Percentiles rank a stretch among this genome's conserved stretches.
Conservation (phyloP, 2,329 filamentous ascomycete species). For the Fusarium circinatum region DNA sequence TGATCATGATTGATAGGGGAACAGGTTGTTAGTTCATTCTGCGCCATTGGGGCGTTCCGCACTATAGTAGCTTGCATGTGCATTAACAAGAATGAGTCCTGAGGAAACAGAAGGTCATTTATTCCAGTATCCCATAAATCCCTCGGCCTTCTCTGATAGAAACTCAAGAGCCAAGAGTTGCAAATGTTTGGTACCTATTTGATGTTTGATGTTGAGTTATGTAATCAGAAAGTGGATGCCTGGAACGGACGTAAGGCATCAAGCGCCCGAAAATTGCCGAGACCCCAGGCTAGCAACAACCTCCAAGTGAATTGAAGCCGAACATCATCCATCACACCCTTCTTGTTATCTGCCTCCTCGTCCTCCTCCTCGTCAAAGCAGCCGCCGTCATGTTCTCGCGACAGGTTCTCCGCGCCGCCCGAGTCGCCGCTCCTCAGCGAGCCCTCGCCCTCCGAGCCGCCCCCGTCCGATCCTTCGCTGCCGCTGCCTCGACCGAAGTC, state of each 20-base stretch:
- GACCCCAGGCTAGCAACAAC: constrained; percentile 45
- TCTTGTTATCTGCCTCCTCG: constrained; percentile 17
- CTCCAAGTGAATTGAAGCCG: constrained; percentile 47
- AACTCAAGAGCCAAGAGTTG: not conserved
- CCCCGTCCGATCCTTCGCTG: constrained; percentile 82
- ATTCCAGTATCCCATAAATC: not conserved
- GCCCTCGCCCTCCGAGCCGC: constrained; percentile 55
- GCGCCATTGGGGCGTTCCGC: not conserved
- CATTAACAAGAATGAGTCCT: not conserved
- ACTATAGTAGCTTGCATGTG: not conserved
- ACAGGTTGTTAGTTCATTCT: constrained; percentile 3
- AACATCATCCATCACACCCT: constrained; percentile 32
- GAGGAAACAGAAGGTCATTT: not conserved
- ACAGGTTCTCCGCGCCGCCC: constrained; percentile 66
- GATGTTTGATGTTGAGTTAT: constrained; percentile 35
- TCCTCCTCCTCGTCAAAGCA: constrained; percentile 12
- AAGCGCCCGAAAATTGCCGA: constrained; percentile 56
- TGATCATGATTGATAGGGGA: constrained; percentile 31
- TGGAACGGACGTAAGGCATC: constrained; percentile 51
- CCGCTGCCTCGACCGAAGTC: constrained; percentile 72
- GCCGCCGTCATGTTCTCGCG: constrained; percentile 65
- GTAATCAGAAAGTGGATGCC: constrained; percentile 52
- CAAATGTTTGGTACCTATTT: not conserved
- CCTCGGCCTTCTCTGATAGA: not conserved
- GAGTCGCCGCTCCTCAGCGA: constrained; percentile 70